These are phyloP conservation scores for Globisporangium carolinianum DNA, from an alignment of 352 stramenopile genomes.

Conservation along the genomic window DNA sequence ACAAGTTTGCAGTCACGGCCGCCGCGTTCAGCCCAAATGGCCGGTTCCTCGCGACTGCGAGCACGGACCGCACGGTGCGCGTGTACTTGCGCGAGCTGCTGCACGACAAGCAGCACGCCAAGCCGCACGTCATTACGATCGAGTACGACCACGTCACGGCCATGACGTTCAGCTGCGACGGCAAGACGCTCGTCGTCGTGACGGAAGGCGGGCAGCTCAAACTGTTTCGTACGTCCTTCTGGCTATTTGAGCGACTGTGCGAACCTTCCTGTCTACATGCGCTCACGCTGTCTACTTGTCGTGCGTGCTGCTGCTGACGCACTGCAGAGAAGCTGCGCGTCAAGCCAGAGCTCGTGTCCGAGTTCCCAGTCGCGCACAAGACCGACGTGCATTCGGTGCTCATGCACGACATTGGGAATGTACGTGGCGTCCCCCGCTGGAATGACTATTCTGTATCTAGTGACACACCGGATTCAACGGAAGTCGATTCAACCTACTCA, in stretches of 20 bases:
- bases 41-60: slow-evolving; percentile 68
- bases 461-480: no score
- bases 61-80: slow-evolving; percentile 67
- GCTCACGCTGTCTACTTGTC: background rate
- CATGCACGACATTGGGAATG: slow-evolving; percentile 77
- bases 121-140: slow-evolving; percentile 57
- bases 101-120: slow-evolving; percentile 43
- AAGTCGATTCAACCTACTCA: background rate
- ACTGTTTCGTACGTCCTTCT: slow-evolving; percentile 48
- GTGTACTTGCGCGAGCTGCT: slow-evolving; percentile 63
- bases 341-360: slow-evolving; percentile 60
- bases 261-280: background rate
- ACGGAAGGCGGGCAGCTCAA: slow-evolving; percentile 64
- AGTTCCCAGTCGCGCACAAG: slow-evolving; percentile 63
- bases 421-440: slow-evolving; percentile 8
- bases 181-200: slow-evolving; percentile 59
- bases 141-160: slow-evolving; percentile 77
- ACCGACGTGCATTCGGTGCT: slow-evolving; percentile 73
- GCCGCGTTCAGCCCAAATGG: slow-evolving; percentile 70
- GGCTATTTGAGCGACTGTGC: no score
- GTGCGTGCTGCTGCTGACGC: background rate
- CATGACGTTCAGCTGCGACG: slow-evolving; percentile 70
- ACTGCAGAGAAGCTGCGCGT: slow-evolving; percentile 64
- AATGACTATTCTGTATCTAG: no score
- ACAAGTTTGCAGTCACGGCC: slow-evolving; percentile 65